Percentiles rank a stretch among this genome's conserved stretches.
These are phyloP conservation scores for Ramalina peruviana DNA, from an alignment of 495 filamentous ascomycete genomes.

Conservation along the genomic window DNA sequence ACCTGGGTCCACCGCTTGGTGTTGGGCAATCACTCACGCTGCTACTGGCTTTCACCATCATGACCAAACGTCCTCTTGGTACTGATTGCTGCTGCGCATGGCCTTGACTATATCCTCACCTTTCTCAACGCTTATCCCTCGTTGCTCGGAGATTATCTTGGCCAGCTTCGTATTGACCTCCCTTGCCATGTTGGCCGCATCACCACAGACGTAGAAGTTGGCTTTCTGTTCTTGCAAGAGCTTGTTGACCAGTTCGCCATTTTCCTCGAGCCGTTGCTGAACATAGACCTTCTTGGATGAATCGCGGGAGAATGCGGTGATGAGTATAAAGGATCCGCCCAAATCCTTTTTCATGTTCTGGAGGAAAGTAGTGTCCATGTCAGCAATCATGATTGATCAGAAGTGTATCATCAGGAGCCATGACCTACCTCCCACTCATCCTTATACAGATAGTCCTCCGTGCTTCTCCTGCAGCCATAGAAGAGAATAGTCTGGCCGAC, in stretches of 20 bases:
- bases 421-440: conserved; percentile 82
- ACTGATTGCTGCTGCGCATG: conserved; percentile 85
- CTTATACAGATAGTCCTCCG: conserved; percentile 85
- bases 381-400: not conserved
- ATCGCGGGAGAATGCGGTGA: conserved; percentile 90
- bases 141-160: conserved; percentile 71
- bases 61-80: conserved; percentile 96
- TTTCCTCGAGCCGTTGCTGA: conserved; percentile 78
- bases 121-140: conserved; percentile 66
- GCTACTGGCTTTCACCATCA: conserved; percentile 17
- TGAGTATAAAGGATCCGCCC: conserved; percentile 72
- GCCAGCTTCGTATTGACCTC: conserved; percentile 80
- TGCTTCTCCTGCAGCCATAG: conserved; percentile 76
- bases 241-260: conserved; percentile 71
- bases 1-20: too few species aligned
- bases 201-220: conserved; percentile 97
- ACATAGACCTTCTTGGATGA: conserved; percentile 79
- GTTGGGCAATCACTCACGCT: too few species aligned
- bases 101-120: conserved; percentile 92
- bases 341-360: conserved; percentile 71
- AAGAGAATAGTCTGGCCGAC: conserved; percentile 88
- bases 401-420: not conserved
- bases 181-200: conserved; percentile 95
- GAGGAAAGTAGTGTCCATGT: not conserved
- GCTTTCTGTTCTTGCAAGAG: conserved; percentile 73